A percentile compares a stretch with the other conserved stretches of the same genome.
These are phyloP conservation scores for Aspergillus ustus DNA, from an alignment of 2,329 filamentous ascomycete species.

Conservation along the genomic window DNA sequence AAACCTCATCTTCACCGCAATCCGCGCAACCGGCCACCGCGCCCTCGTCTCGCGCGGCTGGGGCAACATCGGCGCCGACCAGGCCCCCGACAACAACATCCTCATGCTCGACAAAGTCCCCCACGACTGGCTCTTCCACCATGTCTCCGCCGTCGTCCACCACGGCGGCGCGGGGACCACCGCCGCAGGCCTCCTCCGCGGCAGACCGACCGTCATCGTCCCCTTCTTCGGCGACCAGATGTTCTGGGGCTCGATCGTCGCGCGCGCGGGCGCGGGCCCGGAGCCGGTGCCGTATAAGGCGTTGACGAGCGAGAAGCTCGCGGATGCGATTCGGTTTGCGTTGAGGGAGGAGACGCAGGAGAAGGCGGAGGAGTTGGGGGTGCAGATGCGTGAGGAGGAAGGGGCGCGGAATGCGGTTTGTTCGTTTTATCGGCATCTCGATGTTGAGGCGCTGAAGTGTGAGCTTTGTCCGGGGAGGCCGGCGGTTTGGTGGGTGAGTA, in stretches of 20 bases:
- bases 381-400: conserved; percentile 68
- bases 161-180: conserved; percentile 89
- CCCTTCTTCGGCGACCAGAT: conserved; percentile 88
- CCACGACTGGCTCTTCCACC: conserved; percentile 87
- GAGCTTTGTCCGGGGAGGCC: conserved; percentile 68
- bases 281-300: conserved; percentile 70
- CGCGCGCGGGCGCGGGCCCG: conserved; percentile 73
- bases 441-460: conserved; percentile 70
- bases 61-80: conserved; percentile 79
- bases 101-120: conserved; percentile 85
- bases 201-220: conserved; percentile 79
- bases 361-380: conserved; percentile 62
- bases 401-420: conserved; percentile 67
- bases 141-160: conserved; percentile 80
- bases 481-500: conserved; percentile 78
- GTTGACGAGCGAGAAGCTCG: conserved; percentile 68
- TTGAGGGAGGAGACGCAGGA: conserved; percentile 63
- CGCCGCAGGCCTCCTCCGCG: conserved; percentile 79
- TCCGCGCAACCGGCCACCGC: conserved; percentile 69
- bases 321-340: conserved; percentile 65
- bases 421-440: conserved; percentile 73
- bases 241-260: conserved; percentile 81
- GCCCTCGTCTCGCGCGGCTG: conserved; percentile 86
- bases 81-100: conserved; percentile 69
- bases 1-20: conserved; percentile 71